Percentiles rank a stretch among this genome's conserved stretches.
These are phyloP conservation scores for Aspergillus sp. DNA, from an alignment of 2,329 filamentous ascomycete genomes.

Conservation along the genomic window DNA sequence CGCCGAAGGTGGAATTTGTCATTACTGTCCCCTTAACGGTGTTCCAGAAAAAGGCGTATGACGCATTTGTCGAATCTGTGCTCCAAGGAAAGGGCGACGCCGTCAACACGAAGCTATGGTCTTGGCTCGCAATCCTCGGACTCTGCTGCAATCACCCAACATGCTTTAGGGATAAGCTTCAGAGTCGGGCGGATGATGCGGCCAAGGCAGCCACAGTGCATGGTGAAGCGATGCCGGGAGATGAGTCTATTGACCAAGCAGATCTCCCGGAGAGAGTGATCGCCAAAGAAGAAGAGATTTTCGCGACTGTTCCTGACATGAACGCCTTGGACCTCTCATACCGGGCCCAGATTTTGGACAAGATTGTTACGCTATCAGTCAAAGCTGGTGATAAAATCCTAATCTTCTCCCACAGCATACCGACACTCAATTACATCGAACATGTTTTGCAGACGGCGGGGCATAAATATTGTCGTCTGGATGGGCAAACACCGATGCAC, in stretches of 20 bases:
- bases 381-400: conserved; percentile 61
- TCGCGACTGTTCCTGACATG: conserved; percentile 21
- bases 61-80: conserved; percentile 39
- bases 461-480: conserved; percentile 50
- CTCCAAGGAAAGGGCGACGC: conserved; percentile 22
- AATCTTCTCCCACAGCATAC: conserved; percentile 66
- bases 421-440: conserved; percentile 61
- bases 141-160: conserved; percentile 52
- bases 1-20: conserved; percentile 71
- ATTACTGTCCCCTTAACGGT: conserved; percentile 61
- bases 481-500: conserved; percentile 52
- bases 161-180: conserved; percentile 43
- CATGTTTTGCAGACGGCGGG: conserved; percentile 43
- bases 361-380: conserved; percentile 59
- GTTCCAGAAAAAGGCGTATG: conserved; percentile 57
- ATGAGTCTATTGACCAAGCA: conserved; percentile 28
- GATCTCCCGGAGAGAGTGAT: conserved; percentile 27
- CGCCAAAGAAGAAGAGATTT: conserved; percentile 23
- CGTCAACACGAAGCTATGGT: conserved; percentile 40
- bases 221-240: conserved; percentile 10
- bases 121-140: conserved; percentile 45
- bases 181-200: conserved; percentile 24
- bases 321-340: conserved; percentile 50
- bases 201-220: conserved; percentile 9
- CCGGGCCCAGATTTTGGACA: conserved; percentile 58